Percentiles rank a stretch among this genome's conserved stretches.
Evolutionary conservation across 2,329 filamentous ascomycete species (phyloP).

Genomic region (Diplodia sapinea): DNA sequence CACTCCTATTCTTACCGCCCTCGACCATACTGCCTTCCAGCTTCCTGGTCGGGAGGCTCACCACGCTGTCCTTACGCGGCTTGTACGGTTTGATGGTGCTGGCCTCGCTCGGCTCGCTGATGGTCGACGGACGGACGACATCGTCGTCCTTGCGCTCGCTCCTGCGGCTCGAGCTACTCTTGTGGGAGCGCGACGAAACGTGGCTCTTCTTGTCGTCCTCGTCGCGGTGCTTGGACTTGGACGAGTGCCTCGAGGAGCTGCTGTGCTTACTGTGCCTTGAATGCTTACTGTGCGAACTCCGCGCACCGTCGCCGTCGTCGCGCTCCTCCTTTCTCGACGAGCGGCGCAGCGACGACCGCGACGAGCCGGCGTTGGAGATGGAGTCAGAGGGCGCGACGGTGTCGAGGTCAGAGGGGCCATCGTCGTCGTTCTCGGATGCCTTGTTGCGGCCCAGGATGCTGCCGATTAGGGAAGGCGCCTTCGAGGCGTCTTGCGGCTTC

Average conservation of each 20-base stretch:
- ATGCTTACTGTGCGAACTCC: constrained; percentile 35
- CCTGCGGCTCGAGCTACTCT: constrained; percentile 33
- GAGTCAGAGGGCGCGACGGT: constrained; percentile 57
- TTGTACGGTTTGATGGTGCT: constrained; percentile 42
- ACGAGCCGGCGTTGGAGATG: constrained; percentile 50
- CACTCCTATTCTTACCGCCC: constrained; percentile 13
- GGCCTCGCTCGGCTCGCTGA: constrained; percentile 45
- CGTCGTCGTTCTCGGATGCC: neutral
- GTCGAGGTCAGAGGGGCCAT: constrained; percentile 44
- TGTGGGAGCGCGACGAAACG: constrained; percentile 21
- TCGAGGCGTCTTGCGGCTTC: constrained; percentile 8
- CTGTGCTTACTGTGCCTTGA: constrained; percentile 35
- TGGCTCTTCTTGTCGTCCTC: constrained; percentile 16
- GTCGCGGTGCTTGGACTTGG: constrained; percentile 2
- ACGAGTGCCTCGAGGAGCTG: constrained; percentile 34
- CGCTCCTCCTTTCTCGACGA: constrained; percentile 41
- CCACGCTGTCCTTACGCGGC: constrained; percentile 29
- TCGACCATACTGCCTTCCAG: neutral
- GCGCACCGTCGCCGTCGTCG: constrained; percentile 36
- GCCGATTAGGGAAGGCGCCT: constrained; percentile 40
- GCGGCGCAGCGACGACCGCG: constrained; percentile 35
- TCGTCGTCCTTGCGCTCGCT: constrained; percentile 30
- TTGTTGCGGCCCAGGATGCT: constrained; percentile 47
- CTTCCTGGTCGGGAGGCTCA: constrained; percentile 28
- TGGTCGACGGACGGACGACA: constrained; percentile 33